Evolutionary conservation across 2,329 filamentous ascomycete genomes (phyloP).

Genomic region (Bertia moriformis): DNA sequence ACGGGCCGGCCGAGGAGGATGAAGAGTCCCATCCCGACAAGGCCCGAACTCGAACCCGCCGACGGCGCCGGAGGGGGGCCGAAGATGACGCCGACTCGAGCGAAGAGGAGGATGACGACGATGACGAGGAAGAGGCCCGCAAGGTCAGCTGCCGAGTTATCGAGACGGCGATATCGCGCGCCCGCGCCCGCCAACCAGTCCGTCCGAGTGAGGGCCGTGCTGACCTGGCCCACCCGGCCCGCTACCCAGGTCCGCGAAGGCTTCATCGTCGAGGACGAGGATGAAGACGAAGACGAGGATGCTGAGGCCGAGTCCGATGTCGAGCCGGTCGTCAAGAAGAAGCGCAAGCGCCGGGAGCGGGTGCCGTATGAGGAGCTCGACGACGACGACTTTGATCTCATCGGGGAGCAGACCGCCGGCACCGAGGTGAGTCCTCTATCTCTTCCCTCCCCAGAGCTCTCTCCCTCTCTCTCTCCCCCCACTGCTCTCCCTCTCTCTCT

Average conservation of each 20-base stretch:
- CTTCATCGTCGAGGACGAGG: slow-evolving; percentile 85
- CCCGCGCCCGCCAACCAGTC: slow-evolving; percentile 4
- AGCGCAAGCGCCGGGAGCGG: slow-evolving; percentile 63
- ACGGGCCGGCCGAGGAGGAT: slow-evolving; percentile 71
- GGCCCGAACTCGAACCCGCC: slow-evolving; percentile 24
- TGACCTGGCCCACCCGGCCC: slow-evolving; percentile 4
- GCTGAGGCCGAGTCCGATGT: slow-evolving; percentile 36
- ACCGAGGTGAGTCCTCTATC: slow-evolving; percentile 53
- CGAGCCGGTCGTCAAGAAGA: slow-evolving; percentile 52
- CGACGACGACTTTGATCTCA: slow-evolving; percentile 89
- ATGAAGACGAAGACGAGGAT: slow-evolving; percentile 55
- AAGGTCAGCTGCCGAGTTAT: slow-evolving; percentile 34
- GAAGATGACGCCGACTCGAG: slow-evolving; percentile 64
- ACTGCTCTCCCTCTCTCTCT: slow-evolving; percentile 7
- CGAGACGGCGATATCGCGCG: not conserved
- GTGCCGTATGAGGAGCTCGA: slow-evolving; percentile 81
- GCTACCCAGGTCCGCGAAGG: slow-evolving; percentile 65
- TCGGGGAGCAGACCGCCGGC: slow-evolving; percentile 67
- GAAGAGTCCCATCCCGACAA: slow-evolving; percentile 44
- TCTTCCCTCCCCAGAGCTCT: slow-evolving; percentile 21
- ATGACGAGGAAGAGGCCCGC: slow-evolving; percentile 70
- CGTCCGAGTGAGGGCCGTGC: not conserved
- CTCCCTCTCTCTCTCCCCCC: not conserved
- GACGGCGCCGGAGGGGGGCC: slow-evolving; percentile 19
- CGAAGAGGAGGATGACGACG: slow-evolving; percentile 82